Base-by-base conservation (phyloP, 2,329 filamentous ascomycete species). In the Tolypocladium ophioglossoides region DNA sequence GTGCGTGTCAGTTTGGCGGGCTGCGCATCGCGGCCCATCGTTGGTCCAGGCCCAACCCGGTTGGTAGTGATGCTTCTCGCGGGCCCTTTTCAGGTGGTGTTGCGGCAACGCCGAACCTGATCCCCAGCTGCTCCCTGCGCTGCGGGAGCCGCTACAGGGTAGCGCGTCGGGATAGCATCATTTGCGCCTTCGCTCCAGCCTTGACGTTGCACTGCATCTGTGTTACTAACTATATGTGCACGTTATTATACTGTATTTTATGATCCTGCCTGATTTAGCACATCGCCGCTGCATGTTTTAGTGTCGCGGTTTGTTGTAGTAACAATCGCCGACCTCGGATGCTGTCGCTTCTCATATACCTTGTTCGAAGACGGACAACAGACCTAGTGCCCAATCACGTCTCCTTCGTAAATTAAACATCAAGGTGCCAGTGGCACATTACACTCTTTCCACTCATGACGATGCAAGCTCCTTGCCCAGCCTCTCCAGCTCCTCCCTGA, bases 401-500 rank as follows among this genome's bases (percentile, higher is more conserved):
- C 18, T 27, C 44, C 9, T 10, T 18, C 41, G 18, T 18, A 24
- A 12, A 46, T 10, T 5, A 30, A 9, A 30, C 3, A 24, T 18
- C 22, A 32, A 20, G 18, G 30, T 11, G 44, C 44, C 8, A 20
- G 27, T 6, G 27, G 16, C 44, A 20, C 16, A 47, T 32, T 47
- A 47, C 27, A 6, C 16, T 47, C 44, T 32, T 20, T 32, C 16
- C 2, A 32, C 44, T 47, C 27, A 47, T 64, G 50, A 71, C 51
- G 67, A 68, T 30, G 69, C 61, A 35, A 80, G 74, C 66, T 87
- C 84, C 54, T 72, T 72, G 10, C 84, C 84, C 55, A 87, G 66
- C 61, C 76, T 78, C 65, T 84, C 80, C 60, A 87, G 66, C 68
- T 87, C 84, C 53, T 82, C 76, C 57, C 71, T 73, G 55, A 87